Evolutionary conservation across 768 basidiomycete species (phyloP).

Genomic region (Termitomyces sp.): DNA sequence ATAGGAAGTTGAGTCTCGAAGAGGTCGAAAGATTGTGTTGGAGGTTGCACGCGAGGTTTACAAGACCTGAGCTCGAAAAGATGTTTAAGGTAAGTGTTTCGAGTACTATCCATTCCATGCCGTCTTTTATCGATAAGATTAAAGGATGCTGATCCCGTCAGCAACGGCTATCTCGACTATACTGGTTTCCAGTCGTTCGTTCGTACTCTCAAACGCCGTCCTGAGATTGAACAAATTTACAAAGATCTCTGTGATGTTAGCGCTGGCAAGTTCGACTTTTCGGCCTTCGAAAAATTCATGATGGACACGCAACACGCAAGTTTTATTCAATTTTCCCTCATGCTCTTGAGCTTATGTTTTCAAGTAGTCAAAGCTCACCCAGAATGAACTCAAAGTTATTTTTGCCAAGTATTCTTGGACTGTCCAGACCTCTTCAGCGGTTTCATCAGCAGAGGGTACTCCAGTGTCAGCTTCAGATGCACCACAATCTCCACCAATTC

Average conservation of each 20-base stretch:
- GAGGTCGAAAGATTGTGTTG: slow-evolving; percentile 70
- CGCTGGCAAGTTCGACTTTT: slow-evolving; percentile 33
- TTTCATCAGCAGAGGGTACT: slow-evolving; percentile 14
- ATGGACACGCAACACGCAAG: slow-evolving; percentile 34
- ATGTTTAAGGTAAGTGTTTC: slow-evolving; percentile 48
- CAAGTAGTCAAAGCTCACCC: neutral
- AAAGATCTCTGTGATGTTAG: slow-evolving; percentile 24
- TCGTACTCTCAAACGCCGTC: slow-evolving; percentile 75
- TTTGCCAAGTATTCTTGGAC: slow-evolving; percentile 11
- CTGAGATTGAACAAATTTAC: slow-evolving; percentile 72
- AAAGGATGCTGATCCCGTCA: slow-evolving; percentile 58
- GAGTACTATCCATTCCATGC: neutral
- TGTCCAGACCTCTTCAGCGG: neutral
- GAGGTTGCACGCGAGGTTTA: slow-evolving; percentile 61
- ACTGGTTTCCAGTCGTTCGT: slow-evolving; percentile 78
- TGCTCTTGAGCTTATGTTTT: neutral
- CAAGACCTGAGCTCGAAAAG: slow-evolving; percentile 43
- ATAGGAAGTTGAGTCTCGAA: slow-evolving; percentile 60
- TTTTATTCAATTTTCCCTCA: neutral
- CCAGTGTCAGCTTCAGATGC: neutral
- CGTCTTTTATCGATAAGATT: neutral
- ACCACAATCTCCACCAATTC: neutral
- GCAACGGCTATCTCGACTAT: slow-evolving; percentile 65
- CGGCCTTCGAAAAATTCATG: slow-evolving; percentile 42
- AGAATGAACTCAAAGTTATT: slow-evolving; percentile 1